Conservation (phyloP, 2,329 filamentous ascomycete genomes). For the Aspergillus fischeri region DNA sequence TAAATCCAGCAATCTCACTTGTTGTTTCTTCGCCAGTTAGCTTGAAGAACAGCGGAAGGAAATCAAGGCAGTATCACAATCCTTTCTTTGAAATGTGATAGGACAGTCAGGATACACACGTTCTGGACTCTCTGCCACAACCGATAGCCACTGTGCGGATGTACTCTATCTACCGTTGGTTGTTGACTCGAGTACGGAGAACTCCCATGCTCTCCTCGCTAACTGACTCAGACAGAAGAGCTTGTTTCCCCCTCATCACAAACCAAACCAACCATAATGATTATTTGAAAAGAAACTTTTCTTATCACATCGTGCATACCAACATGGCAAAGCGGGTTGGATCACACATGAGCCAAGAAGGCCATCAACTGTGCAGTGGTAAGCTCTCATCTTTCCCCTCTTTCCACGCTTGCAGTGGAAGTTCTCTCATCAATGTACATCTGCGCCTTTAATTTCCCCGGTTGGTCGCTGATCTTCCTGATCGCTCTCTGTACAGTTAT, state of each 20-base stretch:
- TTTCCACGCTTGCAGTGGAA: background rate
- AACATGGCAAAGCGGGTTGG: background rate
- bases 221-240: background rate
- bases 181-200: background rate
- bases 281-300: background rate
- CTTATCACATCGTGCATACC: background rate
- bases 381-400: background rate
- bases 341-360: background rate
- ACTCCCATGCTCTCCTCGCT: background rate
- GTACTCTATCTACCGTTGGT: background rate
- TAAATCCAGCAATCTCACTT: background rate
- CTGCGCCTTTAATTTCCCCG: background rate
- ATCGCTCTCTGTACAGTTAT: background rate
- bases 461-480: background rate
- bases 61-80: background rate
- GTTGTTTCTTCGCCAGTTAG: background rate
- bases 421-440: background rate
- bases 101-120: background rate
- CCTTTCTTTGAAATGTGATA: background rate
- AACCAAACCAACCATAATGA: background rate
- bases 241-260: background rate
- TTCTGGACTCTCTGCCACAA: background rate
- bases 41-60: background rate
- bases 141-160: background rate
- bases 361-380: background rate